Evolutionary conservation across 768 basidiomycete genomes (phyloP).

Genomic region (Porphyrellus cyaneotinctus): DNA sequence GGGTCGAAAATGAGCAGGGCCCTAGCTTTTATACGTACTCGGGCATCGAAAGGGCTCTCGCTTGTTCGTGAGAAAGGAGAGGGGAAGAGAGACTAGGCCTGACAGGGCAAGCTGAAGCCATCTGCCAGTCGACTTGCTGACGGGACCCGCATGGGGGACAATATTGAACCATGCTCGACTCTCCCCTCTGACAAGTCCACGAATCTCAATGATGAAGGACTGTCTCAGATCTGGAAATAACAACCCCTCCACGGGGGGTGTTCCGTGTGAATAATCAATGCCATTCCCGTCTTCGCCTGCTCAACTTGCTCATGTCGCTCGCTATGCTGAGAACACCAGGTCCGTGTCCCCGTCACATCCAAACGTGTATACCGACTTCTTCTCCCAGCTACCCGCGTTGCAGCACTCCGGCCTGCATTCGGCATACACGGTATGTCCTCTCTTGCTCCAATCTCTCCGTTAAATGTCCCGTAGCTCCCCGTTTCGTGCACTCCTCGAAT

Average conservation of each 20-base stretch:
- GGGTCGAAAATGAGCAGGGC: conserved; percentile 4
- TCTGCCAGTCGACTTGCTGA: background rate
- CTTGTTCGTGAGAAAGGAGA: conserved; percentile 29
- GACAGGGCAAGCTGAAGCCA: background rate
- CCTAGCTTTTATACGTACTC: conserved; percentile 28
- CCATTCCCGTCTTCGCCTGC: background rate
- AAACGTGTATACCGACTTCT: conserved; percentile 25
- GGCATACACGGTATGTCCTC: conserved; percentile 39
- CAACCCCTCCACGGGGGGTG: conserved; percentile 15
- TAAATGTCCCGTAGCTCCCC: conserved; percentile 37
- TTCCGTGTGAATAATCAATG: conserved; percentile 8
- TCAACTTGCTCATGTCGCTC: conserved; percentile 40
- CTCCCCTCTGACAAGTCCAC: too few relatives aligned
- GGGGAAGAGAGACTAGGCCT: background rate
- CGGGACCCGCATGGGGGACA: background rate
- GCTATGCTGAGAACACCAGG: conserved; percentile 34
- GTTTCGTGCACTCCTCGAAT: conserved; percentile 54
- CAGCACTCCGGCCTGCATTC: conserved; percentile 42
- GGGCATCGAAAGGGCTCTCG: conserved; percentile 5
- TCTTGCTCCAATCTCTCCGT: conserved; percentile 3
- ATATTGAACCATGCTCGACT: background rate
- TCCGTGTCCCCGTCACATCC: conserved; percentile 30
- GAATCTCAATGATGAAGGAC: too few relatives aligned
- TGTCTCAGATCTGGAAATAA: background rate
- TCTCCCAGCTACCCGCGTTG: conserved; percentile 31